These are phyloP conservation scores for Yarrowia osloensis DNA, from an alignment of 805 yeast genomes.

Conservation along the genomic window DNA sequence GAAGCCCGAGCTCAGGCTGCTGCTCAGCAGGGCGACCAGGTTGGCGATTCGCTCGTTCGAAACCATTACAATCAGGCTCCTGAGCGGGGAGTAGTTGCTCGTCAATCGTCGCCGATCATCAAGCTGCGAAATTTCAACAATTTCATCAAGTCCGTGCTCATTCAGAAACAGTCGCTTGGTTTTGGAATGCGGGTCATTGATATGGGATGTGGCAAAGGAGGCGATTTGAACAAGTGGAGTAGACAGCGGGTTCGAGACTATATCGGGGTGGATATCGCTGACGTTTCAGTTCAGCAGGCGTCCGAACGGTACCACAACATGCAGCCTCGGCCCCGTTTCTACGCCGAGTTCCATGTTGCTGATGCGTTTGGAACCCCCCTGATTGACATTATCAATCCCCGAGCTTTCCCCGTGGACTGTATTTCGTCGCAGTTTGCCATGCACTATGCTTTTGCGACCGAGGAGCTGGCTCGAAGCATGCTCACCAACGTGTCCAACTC, in stretches of 20 bases:
- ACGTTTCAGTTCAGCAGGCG: constrained; percentile 84
- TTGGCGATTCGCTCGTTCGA: constrained; percentile 55
- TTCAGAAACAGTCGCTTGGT: constrained; percentile 59
- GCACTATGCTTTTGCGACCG: constrained; percentile 92
- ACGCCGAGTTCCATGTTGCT: constrained; percentile 85
- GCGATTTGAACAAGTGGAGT: constrained; percentile 89
- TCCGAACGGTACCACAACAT: constrained; percentile 67
- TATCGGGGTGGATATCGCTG: constrained; percentile 90
- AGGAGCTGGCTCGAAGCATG: constrained; percentile 71
- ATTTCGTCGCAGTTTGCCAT: constrained; percentile 91
- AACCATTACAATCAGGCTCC: constrained; percentile 86
- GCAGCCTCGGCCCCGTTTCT: constrained; percentile 54
- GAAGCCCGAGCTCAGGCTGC: constrained; percentile 16
- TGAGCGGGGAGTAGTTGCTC: constrained; percentile 56
- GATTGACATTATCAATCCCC: constrained; percentile 69
- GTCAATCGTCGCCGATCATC: constrained; percentile 80
- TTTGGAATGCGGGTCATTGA: constrained; percentile 68
- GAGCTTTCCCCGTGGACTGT: constrained; percentile 80
- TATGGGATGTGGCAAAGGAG: constrained; percentile 97
- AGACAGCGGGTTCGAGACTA: constrained; percentile 71
- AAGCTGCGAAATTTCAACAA: constrained; percentile 88
- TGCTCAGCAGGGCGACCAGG: background rate
- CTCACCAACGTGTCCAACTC: constrained; percentile 75
- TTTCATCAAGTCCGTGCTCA: constrained; percentile 81
- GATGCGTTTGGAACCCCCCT: constrained; percentile 79